Evolutionary conservation across 2,329 filamentous ascomycete species (phyloP), one percentile per base, ranked within the genome.

Genomic region (Fusarium nodosum): DNA sequence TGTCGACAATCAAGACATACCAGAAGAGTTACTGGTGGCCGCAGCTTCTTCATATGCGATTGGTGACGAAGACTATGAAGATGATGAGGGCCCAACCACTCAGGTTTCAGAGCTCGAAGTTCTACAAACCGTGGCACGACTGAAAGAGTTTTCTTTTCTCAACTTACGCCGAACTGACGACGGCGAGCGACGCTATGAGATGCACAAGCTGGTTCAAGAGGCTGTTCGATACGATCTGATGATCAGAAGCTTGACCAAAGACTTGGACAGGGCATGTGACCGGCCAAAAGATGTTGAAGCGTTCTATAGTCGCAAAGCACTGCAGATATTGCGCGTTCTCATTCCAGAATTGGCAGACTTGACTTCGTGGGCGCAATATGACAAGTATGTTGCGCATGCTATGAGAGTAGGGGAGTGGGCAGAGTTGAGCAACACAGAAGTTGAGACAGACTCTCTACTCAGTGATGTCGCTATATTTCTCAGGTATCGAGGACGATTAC

Each of bases 181-280:
- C 7, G 20, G 26, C 1, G 18, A 2, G 2, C 31, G 41, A 33
- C 28, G 20, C 9, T 59, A 59, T 7, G 48, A 34, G n/a, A 34
- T 59, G 41, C 48, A 59, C 2, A 47, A 59, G 28, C 48, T 59
- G 1, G 48, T 55, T 0, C 41, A 46, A 22, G 56, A 59, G 16
- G 56, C 56, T 16, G 6, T 46, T 4, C 33, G 20, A 7, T 55
- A 55, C 22, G 10, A 26, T 0, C 7, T 52, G 1, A 24, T 3
- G 0, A 22, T 15, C 4, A 4, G 2, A 28, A 31, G 42, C 7
- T 39, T 13, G 9, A 8, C n/a, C 7, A 12, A 39, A 12, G 22
- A 7, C n/a, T 11, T 9, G 8, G 12, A 36, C 6, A 10, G 7
- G 4, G 6, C 18, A 3, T 15, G 8, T 7, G 10, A n/a, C 18